A percentile compares a stretch with the other conserved stretches of the same genome.
Conservation (phyloP, 75 land plant genomes). For the Pinus albicaulis region DNA sequence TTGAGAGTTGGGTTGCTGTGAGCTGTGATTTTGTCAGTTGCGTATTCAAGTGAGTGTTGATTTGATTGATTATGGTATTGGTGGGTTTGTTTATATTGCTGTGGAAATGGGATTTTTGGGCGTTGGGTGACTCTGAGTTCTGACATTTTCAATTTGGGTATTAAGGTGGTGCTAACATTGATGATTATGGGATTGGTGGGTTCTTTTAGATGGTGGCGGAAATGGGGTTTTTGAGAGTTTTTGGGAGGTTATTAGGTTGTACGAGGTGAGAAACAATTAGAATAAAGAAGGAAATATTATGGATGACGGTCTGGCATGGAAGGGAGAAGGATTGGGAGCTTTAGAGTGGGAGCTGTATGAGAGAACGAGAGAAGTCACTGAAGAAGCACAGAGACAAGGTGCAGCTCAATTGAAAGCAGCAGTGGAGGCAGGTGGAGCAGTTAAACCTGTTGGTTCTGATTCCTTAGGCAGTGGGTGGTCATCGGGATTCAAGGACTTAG, state of each 20-base stretch:
- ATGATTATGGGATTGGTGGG: background rate
- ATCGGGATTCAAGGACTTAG: slow-evolving; percentile 3
- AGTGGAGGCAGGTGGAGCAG: slow-evolving; percentile 6
- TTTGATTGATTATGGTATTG: background rate
- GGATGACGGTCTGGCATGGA: slow-evolving; percentile 5
- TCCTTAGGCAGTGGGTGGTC: slow-evolving; percentile 3
- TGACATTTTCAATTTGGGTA: too few species aligned
- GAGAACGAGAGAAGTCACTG: slow-evolving; percentile 8
- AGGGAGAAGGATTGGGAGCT: slow-evolving; percentile 1
- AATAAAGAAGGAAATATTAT: background rate
- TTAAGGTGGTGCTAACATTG: background rate
- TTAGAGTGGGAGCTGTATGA: slow-evolving; percentile 14
- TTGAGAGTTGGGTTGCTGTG: too few species aligned
- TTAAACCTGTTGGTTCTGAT: background rate
- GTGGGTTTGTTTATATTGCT: too few species aligned
- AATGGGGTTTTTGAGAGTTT: background rate
- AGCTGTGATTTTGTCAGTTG: too few species aligned
- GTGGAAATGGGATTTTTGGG: too few species aligned
- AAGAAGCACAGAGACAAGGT: slow-evolving; percentile 18
- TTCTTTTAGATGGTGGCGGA: background rate
- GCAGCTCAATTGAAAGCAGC: slow-evolving; percentile 12
- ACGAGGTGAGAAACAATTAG: background rate
- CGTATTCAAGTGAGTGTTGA: background rate
- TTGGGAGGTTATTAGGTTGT: background rate
- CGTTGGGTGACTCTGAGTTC: too few species aligned